A percentile compares a stretch with the other conserved stretches of the same genome.
Evolutionary conservation across 495 filamentous ascomycete species (phyloP).

Genomic region (Astrothelium macrocarpum): DNA sequence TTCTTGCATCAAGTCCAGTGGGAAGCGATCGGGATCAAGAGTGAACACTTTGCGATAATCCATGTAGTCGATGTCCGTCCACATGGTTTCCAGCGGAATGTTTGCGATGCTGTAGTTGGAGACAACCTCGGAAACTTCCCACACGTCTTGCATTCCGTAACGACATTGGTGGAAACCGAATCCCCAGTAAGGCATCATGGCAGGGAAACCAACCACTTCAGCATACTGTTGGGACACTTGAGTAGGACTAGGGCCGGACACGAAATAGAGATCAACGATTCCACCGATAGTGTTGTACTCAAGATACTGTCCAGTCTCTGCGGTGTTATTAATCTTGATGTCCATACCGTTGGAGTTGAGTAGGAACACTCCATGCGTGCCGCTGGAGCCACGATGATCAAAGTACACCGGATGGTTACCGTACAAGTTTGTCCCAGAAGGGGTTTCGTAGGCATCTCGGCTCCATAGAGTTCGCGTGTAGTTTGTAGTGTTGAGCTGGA

Average conservation of each 20-base stretch:
- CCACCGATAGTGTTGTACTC: slow-evolving; percentile 81
- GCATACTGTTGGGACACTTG: slow-evolving; percentile 68
- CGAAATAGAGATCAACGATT: slow-evolving; percentile 75
- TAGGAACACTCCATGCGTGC: slow-evolving; percentile 75
- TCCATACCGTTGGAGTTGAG: slow-evolving; percentile 84
- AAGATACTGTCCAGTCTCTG: slow-evolving; percentile 56
- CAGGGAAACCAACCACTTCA: slow-evolving; percentile 55
- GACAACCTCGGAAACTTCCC: slow-evolving; percentile 68
- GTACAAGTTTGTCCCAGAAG: slow-evolving; percentile 65
- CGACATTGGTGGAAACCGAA: slow-evolving; percentile 79
- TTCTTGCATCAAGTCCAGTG: slow-evolving; percentile 55
- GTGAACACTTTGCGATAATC: slow-evolving; percentile 55
- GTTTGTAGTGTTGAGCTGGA: slow-evolving; percentile 59
- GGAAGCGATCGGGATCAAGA: slow-evolving; percentile 63
- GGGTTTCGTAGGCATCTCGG: slow-evolving; percentile 60
- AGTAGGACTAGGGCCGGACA: slow-evolving; percentile 61
- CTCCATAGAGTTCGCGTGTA: slow-evolving; percentile 77
- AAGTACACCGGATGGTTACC: slow-evolving; percentile 79
- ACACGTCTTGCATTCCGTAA: slow-evolving; percentile 68
- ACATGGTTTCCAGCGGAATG: slow-evolving; percentile 82
- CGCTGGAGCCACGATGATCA: slow-evolving; percentile 56
- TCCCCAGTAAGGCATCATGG: slow-evolving; percentile 80
- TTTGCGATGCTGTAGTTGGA: slow-evolving; percentile 65
- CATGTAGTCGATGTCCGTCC: slow-evolving; percentile 61
- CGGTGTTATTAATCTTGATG: slow-evolving; percentile 62